Conservation (phyloP, 23 red algal genomes). For the Gracilaria vermiculophylla region DNA sequence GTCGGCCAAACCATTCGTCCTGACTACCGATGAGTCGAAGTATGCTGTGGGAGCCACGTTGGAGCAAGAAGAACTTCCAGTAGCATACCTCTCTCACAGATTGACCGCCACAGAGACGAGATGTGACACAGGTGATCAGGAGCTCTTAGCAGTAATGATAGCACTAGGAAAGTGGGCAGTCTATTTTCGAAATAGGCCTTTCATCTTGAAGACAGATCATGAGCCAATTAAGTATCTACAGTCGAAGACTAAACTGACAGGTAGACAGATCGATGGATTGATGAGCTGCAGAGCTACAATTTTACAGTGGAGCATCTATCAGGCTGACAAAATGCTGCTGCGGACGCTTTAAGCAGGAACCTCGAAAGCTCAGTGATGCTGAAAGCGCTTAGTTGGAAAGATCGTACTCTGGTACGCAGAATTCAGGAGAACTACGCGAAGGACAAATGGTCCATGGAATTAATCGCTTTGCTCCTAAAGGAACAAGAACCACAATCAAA, state of each 20-base stretch:
- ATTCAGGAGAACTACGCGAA: background rate
- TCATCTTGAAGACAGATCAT: slow-evolving; percentile 19
- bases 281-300: background rate
- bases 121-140: background rate
- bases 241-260: background rate
- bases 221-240: too few relatives aligned
- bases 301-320: background rate
- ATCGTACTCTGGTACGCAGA: background rate
- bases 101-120: background rate
- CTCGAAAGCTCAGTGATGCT: background rate
- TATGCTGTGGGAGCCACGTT: background rate
- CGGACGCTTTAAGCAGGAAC: background rate
- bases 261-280: slow-evolving; percentile 1
- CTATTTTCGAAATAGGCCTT: background rate
- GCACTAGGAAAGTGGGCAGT: background rate
- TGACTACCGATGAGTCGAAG: slow-evolving; percentile 8
- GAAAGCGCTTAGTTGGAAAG: background rate
- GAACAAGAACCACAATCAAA: background rate
- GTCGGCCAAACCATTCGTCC: background rate
- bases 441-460: background rate
- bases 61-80: background rate
- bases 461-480: background rate
- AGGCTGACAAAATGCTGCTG: background rate
- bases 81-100: background rate
- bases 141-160: background rate